Conservation (phyloP, 2,329 filamentous ascomycete species). For the Rhynchosporium secalis region DNA sequence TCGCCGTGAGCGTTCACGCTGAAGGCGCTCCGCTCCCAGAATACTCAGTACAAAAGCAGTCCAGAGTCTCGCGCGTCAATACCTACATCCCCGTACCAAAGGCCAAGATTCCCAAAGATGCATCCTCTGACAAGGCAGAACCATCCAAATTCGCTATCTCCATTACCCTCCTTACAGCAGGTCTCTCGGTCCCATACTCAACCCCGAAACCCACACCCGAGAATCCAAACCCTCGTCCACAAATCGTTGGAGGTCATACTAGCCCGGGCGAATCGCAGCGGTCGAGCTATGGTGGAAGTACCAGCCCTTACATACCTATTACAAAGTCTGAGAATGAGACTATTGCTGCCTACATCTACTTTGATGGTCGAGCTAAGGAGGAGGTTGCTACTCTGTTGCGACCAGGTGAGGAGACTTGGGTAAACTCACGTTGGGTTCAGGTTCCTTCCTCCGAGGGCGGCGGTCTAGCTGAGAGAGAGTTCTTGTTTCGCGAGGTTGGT, state of each 20-base stretch:
- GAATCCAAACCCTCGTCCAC: constrained; percentile 78
- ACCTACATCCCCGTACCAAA: constrained; percentile 96
- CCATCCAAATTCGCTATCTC: constrained; percentile 97
- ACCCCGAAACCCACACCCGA: constrained; percentile 75
- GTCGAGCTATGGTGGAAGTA: constrained; percentile 50
- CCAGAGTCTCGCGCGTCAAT: constrained; percentile 86
- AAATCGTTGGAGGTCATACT: constrained; percentile 73
- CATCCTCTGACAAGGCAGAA: constrained; percentile 73
- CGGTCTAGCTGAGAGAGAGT: constrained; percentile 92
- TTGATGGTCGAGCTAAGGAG: constrained; percentile 91
- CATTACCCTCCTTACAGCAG: constrained; percentile 89
- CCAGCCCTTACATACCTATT: constrained; percentile 87
- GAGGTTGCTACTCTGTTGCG: constrained; percentile 93
- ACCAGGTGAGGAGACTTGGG: constrained; percentile 97
- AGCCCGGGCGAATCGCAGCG: constrained; percentile 53
- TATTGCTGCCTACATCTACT: constrained; percentile 98
- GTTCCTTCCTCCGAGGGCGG: constrained; percentile 88
- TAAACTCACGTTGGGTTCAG: constrained; percentile 97
- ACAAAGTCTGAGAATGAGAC: constrained; percentile 95
- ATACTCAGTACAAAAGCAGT: constrained; percentile 93
- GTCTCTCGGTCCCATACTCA: constrained; percentile 88
- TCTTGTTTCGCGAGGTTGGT: constrained; percentile 94
- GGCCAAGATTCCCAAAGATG: constrained; percentile 68
- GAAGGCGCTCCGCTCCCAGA: constrained; percentile 80
- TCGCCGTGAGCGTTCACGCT: constrained; percentile 94